A percentile compares a stretch with the other conserved stretches of the same genome.
Evolutionary conservation across 73 alveolate genomes (phyloP).

Genomic region (Stentor coeruleus): DNA sequence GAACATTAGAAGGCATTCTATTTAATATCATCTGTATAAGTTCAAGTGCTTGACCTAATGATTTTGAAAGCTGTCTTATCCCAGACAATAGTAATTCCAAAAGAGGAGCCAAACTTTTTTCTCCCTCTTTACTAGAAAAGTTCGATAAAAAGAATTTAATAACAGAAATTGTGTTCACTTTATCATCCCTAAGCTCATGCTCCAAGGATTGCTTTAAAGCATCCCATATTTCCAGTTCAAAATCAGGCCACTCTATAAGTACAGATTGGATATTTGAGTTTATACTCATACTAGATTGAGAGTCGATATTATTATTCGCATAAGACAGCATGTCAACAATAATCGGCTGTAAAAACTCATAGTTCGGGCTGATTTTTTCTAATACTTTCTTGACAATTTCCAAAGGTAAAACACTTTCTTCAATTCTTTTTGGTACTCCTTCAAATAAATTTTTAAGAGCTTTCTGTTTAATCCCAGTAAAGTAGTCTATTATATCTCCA

Average conservation of each 20-base stretch:
- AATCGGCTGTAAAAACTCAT: background rate
- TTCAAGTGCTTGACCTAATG: background rate
- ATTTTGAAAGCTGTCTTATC: background rate
- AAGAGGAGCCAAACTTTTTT: background rate
- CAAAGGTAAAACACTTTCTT: constrained; percentile 6
- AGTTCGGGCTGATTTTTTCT: background rate
- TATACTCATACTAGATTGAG: background rate
- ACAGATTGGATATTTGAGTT: background rate
- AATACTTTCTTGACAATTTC: background rate
- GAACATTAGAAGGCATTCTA: background rate
- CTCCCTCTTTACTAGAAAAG: background rate
- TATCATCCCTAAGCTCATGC: background rate
- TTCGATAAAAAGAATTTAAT: background rate
- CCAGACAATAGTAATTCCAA: background rate
- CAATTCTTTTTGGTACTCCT: background rate
- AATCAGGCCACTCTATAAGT: background rate
- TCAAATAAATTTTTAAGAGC: background rate
- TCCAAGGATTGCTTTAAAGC: background rate
- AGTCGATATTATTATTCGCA: background rate
- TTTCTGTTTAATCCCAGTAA: background rate
- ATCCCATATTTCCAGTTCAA: background rate
- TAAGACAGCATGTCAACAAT: constrained; percentile 7
- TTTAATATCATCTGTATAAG: background rate
- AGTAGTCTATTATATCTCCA: background rate
- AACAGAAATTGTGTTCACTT: background rate